phyloP scores from a whole-genome alignment of 208 protist genomes.

The Wallacemonas collosoma region DNA sequence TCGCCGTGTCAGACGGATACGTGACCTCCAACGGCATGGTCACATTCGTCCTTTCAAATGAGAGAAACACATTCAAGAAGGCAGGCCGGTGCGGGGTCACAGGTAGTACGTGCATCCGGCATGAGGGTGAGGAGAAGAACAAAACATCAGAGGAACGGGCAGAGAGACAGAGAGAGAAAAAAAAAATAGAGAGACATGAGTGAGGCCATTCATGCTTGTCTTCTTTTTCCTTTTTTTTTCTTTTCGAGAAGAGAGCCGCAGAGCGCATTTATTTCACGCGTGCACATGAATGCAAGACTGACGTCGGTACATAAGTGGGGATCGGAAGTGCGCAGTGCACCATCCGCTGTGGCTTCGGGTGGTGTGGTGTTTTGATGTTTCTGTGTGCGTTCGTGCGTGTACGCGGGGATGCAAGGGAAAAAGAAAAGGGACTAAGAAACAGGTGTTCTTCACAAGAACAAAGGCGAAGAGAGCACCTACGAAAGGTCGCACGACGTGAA shows the following conservation, averaged over 20 bases:
- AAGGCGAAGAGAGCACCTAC: not conserved
- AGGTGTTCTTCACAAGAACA: not conserved
- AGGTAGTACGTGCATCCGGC: too few species aligned
- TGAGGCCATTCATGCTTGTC: too few species aligned
- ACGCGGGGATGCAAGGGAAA: not conserved
- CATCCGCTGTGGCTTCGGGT: not conserved
- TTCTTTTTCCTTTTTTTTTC: too few species aligned
- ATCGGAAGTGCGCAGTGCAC: not conserved
- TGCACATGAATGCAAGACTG: too few species aligned
- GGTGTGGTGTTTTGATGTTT: not conserved
- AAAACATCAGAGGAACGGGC: too few species aligned
- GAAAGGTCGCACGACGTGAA: too few species aligned
- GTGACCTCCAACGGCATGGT: conserved; percentile 36
- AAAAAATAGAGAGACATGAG: not conserved
- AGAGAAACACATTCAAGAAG: conserved; percentile 8
- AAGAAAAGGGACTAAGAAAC: not conserved
- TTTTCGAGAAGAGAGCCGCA: too few species aligned
- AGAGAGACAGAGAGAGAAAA: not conserved
- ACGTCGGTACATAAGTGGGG: too few species aligned
- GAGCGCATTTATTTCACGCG: too few species aligned
- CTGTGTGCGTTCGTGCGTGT: not conserved
- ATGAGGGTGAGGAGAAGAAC: too few species aligned
- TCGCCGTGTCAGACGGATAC: conserved; percentile 32
- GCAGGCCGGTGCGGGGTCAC: too few species aligned
- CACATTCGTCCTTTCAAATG: not conserved